These are phyloP conservation scores for Conticribra guillardii DNA, from an alignment of 108 stramenopile species.

Conservation along the genomic window DNA sequence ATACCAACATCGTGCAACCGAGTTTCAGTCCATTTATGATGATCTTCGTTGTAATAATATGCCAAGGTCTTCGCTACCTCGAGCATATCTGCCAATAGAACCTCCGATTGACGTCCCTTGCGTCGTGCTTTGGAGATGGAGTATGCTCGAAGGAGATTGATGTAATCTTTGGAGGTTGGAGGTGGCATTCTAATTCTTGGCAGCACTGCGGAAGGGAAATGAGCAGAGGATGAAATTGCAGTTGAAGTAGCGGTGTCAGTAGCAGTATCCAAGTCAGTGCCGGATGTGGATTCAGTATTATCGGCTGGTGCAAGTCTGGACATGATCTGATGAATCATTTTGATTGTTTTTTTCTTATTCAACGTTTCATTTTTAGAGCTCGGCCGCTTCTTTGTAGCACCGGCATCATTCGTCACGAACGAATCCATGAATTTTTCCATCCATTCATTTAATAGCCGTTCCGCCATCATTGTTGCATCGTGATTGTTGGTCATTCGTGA, in stretches of 20 bases:
- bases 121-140: conserved; percentile 42
- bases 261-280: not conserved
- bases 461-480: conserved; percentile 29
- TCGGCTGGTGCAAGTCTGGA: not conserved
- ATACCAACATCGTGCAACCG: conserved; percentile 16
- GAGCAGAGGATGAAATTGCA: not conserved
- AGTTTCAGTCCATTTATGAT: conserved; percentile 4
- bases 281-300: not conserved
- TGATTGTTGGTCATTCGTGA: conserved; percentile 37
- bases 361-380: not conserved
- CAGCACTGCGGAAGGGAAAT: not conserved
- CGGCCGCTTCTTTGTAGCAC: not conserved
- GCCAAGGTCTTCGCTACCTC: conserved; percentile 33
- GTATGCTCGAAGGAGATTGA: conserved; percentile 46
- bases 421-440: conserved; percentile 21
- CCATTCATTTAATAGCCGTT: conserved; percentile 47
- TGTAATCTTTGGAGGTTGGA: conserved; percentile 43
- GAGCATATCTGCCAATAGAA: conserved; percentile 37
- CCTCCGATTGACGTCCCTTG: conserved; percentile 54
- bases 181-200: conserved; percentile 32
- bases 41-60: conserved; percentile 11
- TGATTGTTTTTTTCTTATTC: conserved; percentile 32
- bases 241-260: not conserved
- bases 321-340: conserved; percentile 16
- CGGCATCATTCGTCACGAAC: not conserved